Base-by-base conservation (phyloP, 176 grass and related monocot species). In the Hsuehochloa calcarea region DNA sequence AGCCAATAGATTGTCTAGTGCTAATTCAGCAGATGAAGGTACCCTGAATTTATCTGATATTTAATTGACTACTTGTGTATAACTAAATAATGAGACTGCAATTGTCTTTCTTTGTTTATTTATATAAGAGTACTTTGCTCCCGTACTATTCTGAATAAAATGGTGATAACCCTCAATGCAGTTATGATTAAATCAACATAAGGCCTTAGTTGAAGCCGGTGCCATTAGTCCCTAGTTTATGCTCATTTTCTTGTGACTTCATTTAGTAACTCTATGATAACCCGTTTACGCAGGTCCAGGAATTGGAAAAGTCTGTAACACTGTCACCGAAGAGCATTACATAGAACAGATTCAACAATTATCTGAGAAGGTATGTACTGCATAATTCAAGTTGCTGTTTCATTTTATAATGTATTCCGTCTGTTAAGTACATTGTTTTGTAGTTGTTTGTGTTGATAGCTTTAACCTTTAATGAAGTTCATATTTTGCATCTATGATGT, bases 301-400 rank as follows among this genome's bases (percentile, higher is more conserved):
- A 72, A 22, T 55, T 61, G 84, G 69, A 63, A 94, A 90, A 87
- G 77, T 85, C 29, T 84, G 40, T 41, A 88, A 71, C 17, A 74
- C 69, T 51, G 50, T 85, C 69, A 34, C 39, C 3, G 85, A 90
- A 82, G 85, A 88, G 1, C 56, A 76, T 80, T 90, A 85, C 83
- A 66, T 54, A 46, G 81, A 91, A 70, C 89, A 97, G 82, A 91
- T 89, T 39, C 77, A 87, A 8, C 85, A 87, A 65, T 59, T 97
- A 46, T 85, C 94, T 74, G 92, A 87, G 35, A 92, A 94, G 90
- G 94, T 92, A 75, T 66, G 41, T 5, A 62, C 4, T 19, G 16
- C 43, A 19, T 37, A 61, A 15, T 39, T 67, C 1, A 9, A 43
- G 22, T 58, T 73, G 27, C 11, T 73, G 0, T 44, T 62, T 85